Percentiles rank a stretch among this genome's conserved stretches.
phyloP scores from a whole-genome alignment of 2,329 filamentous ascomycete species.

The Exophiala sideris region DNA sequence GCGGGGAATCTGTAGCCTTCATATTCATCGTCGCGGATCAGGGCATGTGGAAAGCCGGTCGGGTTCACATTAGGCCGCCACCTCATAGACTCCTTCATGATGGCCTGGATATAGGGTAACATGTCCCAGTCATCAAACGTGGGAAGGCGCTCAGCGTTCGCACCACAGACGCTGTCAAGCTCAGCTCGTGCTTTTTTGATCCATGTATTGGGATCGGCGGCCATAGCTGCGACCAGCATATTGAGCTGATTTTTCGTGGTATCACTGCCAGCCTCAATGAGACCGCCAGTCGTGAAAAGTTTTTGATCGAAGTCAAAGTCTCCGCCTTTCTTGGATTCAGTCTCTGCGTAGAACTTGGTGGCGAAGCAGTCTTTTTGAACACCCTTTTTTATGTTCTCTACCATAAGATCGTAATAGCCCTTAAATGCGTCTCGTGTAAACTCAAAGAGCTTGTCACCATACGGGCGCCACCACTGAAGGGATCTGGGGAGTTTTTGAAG shows the following conservation, averaged over 20 bases:
- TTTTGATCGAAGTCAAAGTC: constrained; percentile 5
- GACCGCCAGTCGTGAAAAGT: constrained; percentile 2
- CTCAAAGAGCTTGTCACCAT: background rate
- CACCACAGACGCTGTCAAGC: constrained; percentile 22
- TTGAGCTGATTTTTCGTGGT: constrained; percentile 27
- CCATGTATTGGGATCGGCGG: constrained; percentile 23
- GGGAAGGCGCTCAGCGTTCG: constrained; percentile 28
- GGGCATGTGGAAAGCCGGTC: constrained; percentile 35
- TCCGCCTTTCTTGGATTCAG: constrained; percentile 10
- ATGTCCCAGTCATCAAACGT: constrained; percentile 29
- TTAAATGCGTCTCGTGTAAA: background rate
- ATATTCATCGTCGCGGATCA: constrained; percentile 30
- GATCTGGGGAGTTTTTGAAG: constrained; percentile 43
- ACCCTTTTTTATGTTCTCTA: background rate
- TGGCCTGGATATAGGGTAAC: constrained; percentile 34
- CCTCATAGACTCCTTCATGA: constrained; percentile 33
- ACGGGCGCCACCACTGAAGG: constrained; percentile 8
- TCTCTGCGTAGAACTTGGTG: background rate
- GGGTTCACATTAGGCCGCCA: constrained; percentile 34
- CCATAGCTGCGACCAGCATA: constrained; percentile 28
- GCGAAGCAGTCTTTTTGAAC: background rate
- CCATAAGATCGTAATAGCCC: background rate
- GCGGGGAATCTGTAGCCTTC: constrained; percentile 49
- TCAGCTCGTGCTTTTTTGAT: constrained; percentile 23
- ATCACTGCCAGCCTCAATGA: constrained; percentile 31